Base-by-base conservation (phyloP, 1,139 yeast species). In the Trichomonascaceae sp. region DNA sequence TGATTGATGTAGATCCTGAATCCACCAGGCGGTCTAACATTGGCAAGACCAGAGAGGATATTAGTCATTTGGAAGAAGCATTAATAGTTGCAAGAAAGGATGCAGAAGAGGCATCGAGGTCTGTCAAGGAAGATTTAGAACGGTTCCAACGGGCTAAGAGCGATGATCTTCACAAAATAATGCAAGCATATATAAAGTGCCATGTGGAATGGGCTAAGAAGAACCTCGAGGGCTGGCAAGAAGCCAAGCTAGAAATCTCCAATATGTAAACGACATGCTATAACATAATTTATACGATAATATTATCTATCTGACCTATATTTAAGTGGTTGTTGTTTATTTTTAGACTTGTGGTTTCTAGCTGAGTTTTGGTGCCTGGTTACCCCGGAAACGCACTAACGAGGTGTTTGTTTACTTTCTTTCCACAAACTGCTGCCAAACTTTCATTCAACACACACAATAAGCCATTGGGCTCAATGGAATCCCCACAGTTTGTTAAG, bases 161-260 rank as follows among this genome's bases (percentile, higher is more conserved):
- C 54, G 70, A 70, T 15, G 80, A 77, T 53, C 66, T 77, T 53
- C 71, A 73, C 52, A 72, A 73, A 55, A 82, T 82, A 60, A 74
- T 84, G 67, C 60, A 74, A 48, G 78, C 81, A 27, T 85, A 84
- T 63, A 79, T 84, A 55, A 72, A 79, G 47, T 79, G 81, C 55
- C 77, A 85, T 49, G 71, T 83, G 43, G 82, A 78, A 56, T 85
- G 91, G 90, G 87, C 88, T 3, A 77, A 75, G 62, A 83, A 83
- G 70, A 85, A 84, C 64, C 70, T 83, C 51, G 89, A 85, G 61
- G 76, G 81, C 51, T 85, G 93, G 93, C 84, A 83, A 62, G 90
- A 84, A 58, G 83, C 85, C 12, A 75, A 74, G 52, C 61, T 59
- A 3, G 68, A 68, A 51, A 66, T 68, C 6, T 61, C 60, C 38